Conservation (phyloP, 2,329 filamentous ascomycete species). For the Fusarium nelsonii region DNA sequence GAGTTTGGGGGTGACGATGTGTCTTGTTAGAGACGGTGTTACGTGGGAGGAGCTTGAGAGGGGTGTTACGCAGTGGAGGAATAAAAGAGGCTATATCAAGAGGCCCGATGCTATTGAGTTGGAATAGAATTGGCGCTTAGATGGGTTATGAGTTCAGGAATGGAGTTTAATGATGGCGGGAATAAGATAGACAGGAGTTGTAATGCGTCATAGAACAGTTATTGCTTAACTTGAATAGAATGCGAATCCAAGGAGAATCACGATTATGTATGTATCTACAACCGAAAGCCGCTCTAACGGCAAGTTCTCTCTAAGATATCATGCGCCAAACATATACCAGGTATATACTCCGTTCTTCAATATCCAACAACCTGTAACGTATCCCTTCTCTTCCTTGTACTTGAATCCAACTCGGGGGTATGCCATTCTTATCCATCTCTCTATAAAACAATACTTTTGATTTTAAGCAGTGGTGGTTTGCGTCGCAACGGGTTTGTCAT, state of each 20-base stretch:
- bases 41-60: conserved; percentile 80
- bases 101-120: conserved; percentile 21
- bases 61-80: conserved; percentile 85
- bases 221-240: background rate
- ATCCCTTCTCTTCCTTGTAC: conserved; percentile 1
- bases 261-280: conserved; percentile 23
- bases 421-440: conserved; percentile 31
- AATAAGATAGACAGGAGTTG: background rate
- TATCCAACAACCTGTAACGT: background rate
- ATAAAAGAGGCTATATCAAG: conserved; percentile 66
- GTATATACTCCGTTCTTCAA: conserved; percentile 9
- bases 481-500: conserved; percentile 31
- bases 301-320: conserved; percentile 21
- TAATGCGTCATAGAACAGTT: background rate
- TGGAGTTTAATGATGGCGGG: conserved; percentile 1
- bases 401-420: conserved; percentile 22
- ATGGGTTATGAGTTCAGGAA: background rate
- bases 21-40: conserved; percentile 83
- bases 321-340: conserved; percentile 17
- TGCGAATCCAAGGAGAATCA: conserved; percentile 11
- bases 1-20: conserved; percentile 84
- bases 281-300: conserved; percentile 7
- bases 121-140: background rate
- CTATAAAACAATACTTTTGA: conserved; percentile 23
- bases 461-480: conserved; percentile 32